Percentiles rank a stretch among this genome's conserved stretches.
Evolutionary conservation across 148 eudicot species (phyloP).

Genomic region (Salicornia ramosissima): DNA sequence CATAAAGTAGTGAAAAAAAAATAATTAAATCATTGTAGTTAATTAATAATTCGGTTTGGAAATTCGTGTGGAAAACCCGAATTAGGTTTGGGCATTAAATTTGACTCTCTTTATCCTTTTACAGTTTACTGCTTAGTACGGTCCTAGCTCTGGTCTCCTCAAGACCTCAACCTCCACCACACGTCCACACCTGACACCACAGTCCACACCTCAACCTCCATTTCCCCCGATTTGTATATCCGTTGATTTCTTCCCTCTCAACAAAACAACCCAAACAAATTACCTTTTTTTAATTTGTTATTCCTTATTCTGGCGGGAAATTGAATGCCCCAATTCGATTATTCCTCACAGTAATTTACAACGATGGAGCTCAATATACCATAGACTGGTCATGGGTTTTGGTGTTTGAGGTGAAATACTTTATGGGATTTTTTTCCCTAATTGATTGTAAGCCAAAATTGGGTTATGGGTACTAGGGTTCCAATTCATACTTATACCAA

Average conservation of each 20-base stretch:
- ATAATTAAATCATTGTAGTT: too few species aligned
- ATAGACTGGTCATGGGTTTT: background rate
- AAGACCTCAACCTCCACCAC: background rate
- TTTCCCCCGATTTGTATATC: slow-evolving; percentile 17
- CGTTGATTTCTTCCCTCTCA: slow-evolving; percentile 9
- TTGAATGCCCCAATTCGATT: background rate
- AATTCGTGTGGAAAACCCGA: too few species aligned
- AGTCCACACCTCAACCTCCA: background rate
- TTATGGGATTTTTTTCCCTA: slow-evolving; percentile 36
- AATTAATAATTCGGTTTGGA: too few species aligned
- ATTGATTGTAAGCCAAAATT: background rate
- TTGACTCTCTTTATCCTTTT: too few species aligned
- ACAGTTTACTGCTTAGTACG: slow-evolving; percentile 30
- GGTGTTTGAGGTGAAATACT: background rate
- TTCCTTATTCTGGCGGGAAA: slow-evolving; percentile 16
- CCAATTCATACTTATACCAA: slow-evolving; percentile 40
- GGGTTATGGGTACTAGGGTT: slow-evolving; percentile 48
- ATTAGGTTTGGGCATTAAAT: slow-evolving; percentile 31
- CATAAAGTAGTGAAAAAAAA: too few species aligned
- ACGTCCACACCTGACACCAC: too few species aligned
- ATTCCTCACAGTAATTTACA: background rate
- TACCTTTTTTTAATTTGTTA: background rate
- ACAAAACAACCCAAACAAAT: background rate
- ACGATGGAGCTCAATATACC: background rate
- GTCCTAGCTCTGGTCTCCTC: slow-evolving; percentile 20